Evolutionary conservation across 2,329 filamentous ascomycete species (phyloP).

Genomic region (Aspergillus terreus): DNA sequence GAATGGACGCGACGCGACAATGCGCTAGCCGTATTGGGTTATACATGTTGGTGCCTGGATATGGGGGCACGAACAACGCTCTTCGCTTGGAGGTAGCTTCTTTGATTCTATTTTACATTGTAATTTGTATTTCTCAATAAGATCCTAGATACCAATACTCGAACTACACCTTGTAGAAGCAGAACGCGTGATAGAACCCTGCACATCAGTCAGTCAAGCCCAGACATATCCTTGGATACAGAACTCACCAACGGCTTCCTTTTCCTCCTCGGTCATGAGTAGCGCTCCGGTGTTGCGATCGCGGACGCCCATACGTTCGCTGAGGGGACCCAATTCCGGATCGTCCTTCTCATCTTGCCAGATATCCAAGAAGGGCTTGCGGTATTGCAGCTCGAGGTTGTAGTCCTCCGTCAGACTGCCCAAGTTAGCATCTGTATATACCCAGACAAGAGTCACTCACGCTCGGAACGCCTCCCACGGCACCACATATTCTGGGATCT

Average conservation of each 20-base stretch:
- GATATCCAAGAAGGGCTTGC: constrained; percentile 84
- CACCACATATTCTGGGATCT: constrained; percentile 95
- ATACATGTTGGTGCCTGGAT: constrained; percentile 11
- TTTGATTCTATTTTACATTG: constrained; percentile 3
- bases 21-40: constrained; percentile 29
- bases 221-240: constrained; percentile 4
- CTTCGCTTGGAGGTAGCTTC: constrained; percentile 3
- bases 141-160: neutral
- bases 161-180: constrained; percentile 83
- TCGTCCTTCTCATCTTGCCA: constrained; percentile 92
- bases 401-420: constrained; percentile 79
- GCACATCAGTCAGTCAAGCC: constrained; percentile 5
- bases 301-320: constrained; percentile 92
- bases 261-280: constrained; percentile 76
- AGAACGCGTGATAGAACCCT: constrained; percentile 87
- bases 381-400: constrained; percentile 92
- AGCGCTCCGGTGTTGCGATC: constrained; percentile 64
- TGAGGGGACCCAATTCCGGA: constrained; percentile 72
- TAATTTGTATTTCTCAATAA: neutral
- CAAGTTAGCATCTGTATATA: constrained; percentile 8
- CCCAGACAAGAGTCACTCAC: constrained; percentile 22
- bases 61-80: neutral
- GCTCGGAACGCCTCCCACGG: constrained; percentile 97
- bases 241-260: constrained; percentile 72
- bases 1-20: constrained; percentile 24